These are phyloP conservation scores for Ciborinia camelliae DNA, from an alignment of 2,329 filamentous ascomycete genomes.

Conservation along the genomic window DNA sequence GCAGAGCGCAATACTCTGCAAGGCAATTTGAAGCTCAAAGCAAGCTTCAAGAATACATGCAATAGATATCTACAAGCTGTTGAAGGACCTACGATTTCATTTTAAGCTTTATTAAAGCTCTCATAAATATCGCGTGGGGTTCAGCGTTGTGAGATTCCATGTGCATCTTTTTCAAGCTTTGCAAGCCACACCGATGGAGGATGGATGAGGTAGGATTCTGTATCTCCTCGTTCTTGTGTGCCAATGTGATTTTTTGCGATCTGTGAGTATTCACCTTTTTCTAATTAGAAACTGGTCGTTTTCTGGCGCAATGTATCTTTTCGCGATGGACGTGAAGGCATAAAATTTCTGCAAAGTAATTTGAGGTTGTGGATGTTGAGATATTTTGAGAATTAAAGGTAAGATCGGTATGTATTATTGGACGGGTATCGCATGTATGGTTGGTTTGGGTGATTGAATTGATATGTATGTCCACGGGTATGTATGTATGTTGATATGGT, in stretches of 20 bases:
- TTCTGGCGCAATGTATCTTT: background rate
- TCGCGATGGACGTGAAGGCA: background rate
- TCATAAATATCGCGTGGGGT: conserved; percentile 37
- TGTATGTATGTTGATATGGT: conserved; percentile 5
- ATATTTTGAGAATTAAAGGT: background rate
- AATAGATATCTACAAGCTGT: conserved; percentile 33
- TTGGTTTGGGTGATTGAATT: background rate
- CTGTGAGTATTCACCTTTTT: conserved; percentile 8
- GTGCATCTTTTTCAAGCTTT: conserved; percentile 24
- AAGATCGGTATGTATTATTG: background rate
- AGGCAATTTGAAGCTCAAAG: conserved; percentile 23
- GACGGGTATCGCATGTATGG: no score
- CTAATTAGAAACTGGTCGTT: background rate
- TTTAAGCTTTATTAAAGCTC: conserved; percentile 34
- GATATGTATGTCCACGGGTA: no score
- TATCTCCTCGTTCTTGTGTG: background rate
- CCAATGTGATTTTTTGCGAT: background rate
- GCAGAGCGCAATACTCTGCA: conserved; percentile 11
- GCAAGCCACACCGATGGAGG: conserved; percentile 10
- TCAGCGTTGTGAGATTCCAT: conserved; percentile 32
- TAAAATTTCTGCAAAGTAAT: background rate
- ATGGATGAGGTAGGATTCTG: background rate
- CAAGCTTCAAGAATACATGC: conserved; percentile 28
- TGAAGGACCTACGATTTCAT: conserved; percentile 38
- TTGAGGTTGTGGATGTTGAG: background rate